Conservation (phyloP, 192 early-diverging fungal genomes). For the Spizellomyces sp. region DNA sequence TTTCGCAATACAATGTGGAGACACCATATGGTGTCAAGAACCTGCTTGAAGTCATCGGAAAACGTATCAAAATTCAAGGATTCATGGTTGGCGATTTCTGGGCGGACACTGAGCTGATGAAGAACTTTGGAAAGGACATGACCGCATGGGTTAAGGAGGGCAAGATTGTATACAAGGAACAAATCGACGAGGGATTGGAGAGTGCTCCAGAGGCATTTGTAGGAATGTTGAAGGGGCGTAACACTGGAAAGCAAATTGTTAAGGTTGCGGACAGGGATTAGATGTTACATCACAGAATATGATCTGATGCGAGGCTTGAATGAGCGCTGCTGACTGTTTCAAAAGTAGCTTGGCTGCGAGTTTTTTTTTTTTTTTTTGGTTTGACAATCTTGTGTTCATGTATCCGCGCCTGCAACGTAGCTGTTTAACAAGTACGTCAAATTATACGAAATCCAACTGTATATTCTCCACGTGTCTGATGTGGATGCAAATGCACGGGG, state of each 20-base stretch:
- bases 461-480: too few species aligned
- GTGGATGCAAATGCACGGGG: too few species aligned
- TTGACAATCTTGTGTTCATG: too few species aligned
- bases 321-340: too few species aligned
- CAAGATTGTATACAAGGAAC: constrained; percentile 62
- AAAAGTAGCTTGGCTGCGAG: too few species aligned
- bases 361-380: too few species aligned
- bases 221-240: constrained; percentile 46
- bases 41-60: constrained; percentile 54
- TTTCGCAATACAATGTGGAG: constrained; percentile 67
- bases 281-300: too few species aligned
- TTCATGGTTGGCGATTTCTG: constrained; percentile 62
- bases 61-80: constrained; percentile 64
- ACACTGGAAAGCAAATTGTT: constrained; percentile 51
- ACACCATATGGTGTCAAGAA: constrained; percentile 61
- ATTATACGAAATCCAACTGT: too few species aligned
- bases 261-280: constrained; percentile 27
- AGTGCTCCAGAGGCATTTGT: constrained; percentile 56
- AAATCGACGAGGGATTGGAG: constrained; percentile 67
- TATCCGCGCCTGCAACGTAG: too few species aligned
- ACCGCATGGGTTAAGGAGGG: constrained; percentile 57
- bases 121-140: constrained; percentile 51
- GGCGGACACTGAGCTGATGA: constrained; percentile 53
- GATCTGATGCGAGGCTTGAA: too few species aligned
- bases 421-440: too few species aligned